Evolutionary conservation across 1,284 basidiomycete species (phyloP).

Genomic region (Clitocybe nebularis): DNA sequence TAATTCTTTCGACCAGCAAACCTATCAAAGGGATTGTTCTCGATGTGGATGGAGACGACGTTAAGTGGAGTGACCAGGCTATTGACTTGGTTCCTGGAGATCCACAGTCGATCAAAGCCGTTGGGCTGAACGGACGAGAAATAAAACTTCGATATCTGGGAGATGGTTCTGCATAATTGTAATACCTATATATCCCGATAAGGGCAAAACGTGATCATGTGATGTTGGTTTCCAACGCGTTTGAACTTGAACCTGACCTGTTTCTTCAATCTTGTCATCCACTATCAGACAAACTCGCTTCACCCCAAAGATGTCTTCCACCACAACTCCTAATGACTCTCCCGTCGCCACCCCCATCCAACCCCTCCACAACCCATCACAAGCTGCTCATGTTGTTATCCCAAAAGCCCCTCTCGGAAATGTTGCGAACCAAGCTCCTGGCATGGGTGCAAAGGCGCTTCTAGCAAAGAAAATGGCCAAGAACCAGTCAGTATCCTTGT

Average conservation of each 20-base stretch:
- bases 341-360: slow-evolving; percentile 62
- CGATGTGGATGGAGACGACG: slow-evolving; percentile 68
- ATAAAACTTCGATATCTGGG: slow-evolving; percentile 70
- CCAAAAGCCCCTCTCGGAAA: slow-evolving; percentile 79
- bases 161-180: slow-evolving; percentile 60
- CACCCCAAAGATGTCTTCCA: slow-evolving; percentile 48
- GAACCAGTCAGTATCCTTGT: slow-evolving; percentile 54
- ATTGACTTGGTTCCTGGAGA: slow-evolving; percentile 86
- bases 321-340: slow-evolving; percentile 57
- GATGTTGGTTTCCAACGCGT: slow-evolving; percentile 7
- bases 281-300: slow-evolving; percentile 4
- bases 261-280: slow-evolving; percentile 3
- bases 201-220: slow-evolving; percentile 15
- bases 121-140: slow-evolving; percentile 62
- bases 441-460: slow-evolving; percentile 85
- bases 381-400: slow-evolving; percentile 73
- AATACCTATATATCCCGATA: background rate
- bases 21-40: slow-evolving; percentile 86
- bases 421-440: slow-evolving; percentile 53
- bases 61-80: slow-evolving; percentile 81
- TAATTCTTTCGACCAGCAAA: slow-evolving; percentile 56
- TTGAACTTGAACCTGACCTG: slow-evolving; percentile 9
- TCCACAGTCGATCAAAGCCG: slow-evolving; percentile 60
- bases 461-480: slow-evolving; percentile 87
- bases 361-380: slow-evolving; percentile 80